A percentile compares a stretch with the other conserved stretches of the same genome.
phyloP scores from a whole-genome alignment of 352 stramenopile species.

The Phytopythium litorale region DNA sequence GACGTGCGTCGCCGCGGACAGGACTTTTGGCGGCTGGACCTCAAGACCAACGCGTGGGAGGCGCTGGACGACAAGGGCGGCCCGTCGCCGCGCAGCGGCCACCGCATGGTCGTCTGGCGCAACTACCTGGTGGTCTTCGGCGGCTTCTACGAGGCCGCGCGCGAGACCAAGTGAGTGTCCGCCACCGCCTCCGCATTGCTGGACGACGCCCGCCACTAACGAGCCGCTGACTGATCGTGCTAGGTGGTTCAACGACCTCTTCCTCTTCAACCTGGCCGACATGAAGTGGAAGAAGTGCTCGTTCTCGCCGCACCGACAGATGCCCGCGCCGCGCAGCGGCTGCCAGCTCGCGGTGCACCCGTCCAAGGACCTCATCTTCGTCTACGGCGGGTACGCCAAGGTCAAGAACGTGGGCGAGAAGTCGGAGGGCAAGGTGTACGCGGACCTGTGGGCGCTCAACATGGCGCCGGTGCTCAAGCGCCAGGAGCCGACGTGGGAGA shows the following conservation, averaged over 20 bases:
- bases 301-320: slow-evolving; percentile 61
- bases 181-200: too few relatives aligned
- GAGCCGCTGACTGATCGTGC: background rate
- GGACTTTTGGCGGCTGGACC: slow-evolving; percentile 90
- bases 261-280: slow-evolving; percentile 87
- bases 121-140: slow-evolving; percentile 97
- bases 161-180: slow-evolving; percentile 67
- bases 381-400: slow-evolving; percentile 96
- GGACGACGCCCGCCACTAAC: background rate
- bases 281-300: slow-evolving; percentile 87
- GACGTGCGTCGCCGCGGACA: slow-evolving; percentile 6
- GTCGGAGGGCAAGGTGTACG: slow-evolving; percentile 93
- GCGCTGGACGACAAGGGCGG: slow-evolving; percentile 86
- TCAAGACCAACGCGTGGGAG: slow-evolving; percentile 94
- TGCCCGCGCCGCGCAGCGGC: slow-evolving; percentile 66
- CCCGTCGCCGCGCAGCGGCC: slow-evolving; percentile 82
- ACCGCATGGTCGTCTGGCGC: slow-evolving; percentile 93
- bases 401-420: slow-evolving; percentile 90
- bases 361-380: slow-evolving; percentile 88
- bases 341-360: slow-evolving; percentile 81
- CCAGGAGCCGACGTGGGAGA: slow-evolving; percentile 93
- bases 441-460: slow-evolving; percentile 94
- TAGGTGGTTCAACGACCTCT: slow-evolving; percentile 95
- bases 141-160: slow-evolving; percentile 95
- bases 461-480: slow-evolving; percentile 88